Evolutionary conservation across 345 rosid species (phyloP), one percentile per base, ranked within the genome.

Genomic region (Camelina sativa): DNA sequence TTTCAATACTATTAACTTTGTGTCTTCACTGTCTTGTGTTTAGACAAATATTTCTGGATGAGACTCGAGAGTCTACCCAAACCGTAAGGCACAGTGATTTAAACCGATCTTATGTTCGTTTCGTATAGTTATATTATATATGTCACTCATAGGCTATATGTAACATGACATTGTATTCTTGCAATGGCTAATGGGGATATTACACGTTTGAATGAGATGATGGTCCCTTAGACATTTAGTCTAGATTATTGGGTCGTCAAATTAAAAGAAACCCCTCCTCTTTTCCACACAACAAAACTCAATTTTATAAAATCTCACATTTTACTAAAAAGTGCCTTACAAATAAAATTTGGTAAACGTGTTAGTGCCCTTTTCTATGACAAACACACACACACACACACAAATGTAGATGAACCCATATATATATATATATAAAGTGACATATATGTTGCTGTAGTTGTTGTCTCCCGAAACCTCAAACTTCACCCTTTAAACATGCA

Each of bases 201-300:
- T 62, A 37, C 38, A 65, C 11, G 40, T 61, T 52, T 44, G 48
- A 19, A 64, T 44, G 28, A 54, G 50, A 40, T 52, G 60, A 68
- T 68, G 74, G 75, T 76, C 79, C 84, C 70, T 35, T 70, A 79
- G 89, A 84, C 90, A 87, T 22, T 22, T 19, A 64, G 82, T 85
- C 87, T 83, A 79, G 88, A 82, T 83, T 76, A 28, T 28, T 28
- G 85, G 69, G 87, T 85, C 88, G 30, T 28, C 30, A 86, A n/a
- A n/a, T n/a, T n/a, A n/a, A 88, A 84, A 75, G 69, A 65, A 34
- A 10, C 52, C 9, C 65, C 66, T 76, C 64, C 77, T 78, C 86
- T 73, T 71, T 70, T 28, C 52, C 62, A 41, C 58, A 65, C 69
- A 72, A 30, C 50, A 69, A 12, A 76, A 54, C 65, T 62, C 65